Evolutionary conservation across 2,329 filamentous ascomycete genomes (phyloP).

Genomic region (Tolypocladium ovalisporum): DNA sequence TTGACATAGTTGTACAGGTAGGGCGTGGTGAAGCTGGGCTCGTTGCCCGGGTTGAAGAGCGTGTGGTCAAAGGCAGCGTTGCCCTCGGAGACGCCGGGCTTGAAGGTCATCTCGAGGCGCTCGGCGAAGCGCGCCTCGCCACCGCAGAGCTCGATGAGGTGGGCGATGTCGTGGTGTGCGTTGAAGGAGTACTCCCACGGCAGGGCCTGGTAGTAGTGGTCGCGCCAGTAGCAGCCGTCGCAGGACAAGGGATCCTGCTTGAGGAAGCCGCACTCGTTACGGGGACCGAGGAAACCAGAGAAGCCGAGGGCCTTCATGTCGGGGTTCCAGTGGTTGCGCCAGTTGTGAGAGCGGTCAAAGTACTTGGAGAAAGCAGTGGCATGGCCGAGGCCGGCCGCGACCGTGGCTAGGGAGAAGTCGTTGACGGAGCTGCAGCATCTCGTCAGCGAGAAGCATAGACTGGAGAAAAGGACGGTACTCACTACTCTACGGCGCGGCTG

Average conservation of each 20-base stretch:
- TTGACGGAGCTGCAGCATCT: slow-evolving; percentile 38
- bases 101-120: slow-evolving; percentile 51
- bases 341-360: slow-evolving; percentile 52
- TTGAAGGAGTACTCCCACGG: slow-evolving; percentile 60
- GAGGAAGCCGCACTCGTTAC: slow-evolving; percentile 35
- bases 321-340: slow-evolving; percentile 62
- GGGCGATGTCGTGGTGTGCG: slow-evolving; percentile 53
- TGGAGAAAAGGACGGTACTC: slow-evolving; percentile 3
- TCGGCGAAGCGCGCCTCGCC: slow-evolving; percentile 42
- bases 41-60: slow-evolving; percentile 58
- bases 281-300: slow-evolving; percentile 55
- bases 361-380: slow-evolving; percentile 44
- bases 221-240: slow-evolving; percentile 56
- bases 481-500: slow-evolving; percentile 56
- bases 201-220: slow-evolving; percentile 46
- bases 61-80: slow-evolving; percentile 37
- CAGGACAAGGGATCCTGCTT: slow-evolving; percentile 47
- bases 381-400: slow-evolving; percentile 47
- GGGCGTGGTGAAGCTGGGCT: slow-evolving; percentile 55
- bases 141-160: slow-evolving; percentile 43
- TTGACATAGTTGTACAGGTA: slow-evolving; percentile 60
- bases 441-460: not conserved
- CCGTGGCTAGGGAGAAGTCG: slow-evolving; percentile 56
- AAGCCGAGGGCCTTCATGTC: slow-evolving; percentile 46
- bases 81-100: slow-evolving; percentile 29